phyloP scores from a whole-genome alignment of 179 eudicot genomes.

The Amaranthus tricolor region DNA sequence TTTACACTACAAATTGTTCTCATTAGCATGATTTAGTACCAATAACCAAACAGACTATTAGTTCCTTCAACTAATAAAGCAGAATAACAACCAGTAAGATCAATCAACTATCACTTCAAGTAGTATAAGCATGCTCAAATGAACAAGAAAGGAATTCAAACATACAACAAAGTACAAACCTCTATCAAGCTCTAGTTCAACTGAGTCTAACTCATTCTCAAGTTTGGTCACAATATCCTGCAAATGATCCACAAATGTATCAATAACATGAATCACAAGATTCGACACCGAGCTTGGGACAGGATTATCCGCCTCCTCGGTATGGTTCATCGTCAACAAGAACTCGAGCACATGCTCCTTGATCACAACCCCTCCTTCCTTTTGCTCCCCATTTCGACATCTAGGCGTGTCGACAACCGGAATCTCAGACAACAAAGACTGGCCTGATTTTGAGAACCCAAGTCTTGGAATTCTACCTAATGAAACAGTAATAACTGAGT shows the following conservation, averaged over 20 bases:
- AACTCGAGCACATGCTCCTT: conserved; percentile 91
- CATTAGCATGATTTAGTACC: no score
- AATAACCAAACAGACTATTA: no score
- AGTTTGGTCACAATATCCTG: conserved; percentile 86
- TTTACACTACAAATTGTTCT: no score
- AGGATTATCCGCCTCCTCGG: conserved; percentile 99
- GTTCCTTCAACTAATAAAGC: no score
- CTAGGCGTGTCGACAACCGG: conserved; percentile 77
- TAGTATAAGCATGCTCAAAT: neutral
- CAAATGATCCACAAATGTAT: conserved; percentile 92
- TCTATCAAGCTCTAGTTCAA: conserved; percentile 76
- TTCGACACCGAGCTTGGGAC: conserved; percentile 83
- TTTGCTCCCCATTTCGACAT: conserved; percentile 37
- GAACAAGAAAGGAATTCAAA: neutral
- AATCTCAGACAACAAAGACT: conserved; percentile 77
- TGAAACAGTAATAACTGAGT: conserved; percentile 87
- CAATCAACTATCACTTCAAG: neutral
- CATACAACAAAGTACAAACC: conserved; percentile 28
- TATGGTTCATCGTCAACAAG: conserved; percentile 79
- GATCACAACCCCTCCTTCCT: conserved; percentile 57
- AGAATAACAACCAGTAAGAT: neutral
- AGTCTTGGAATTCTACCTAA: conserved; percentile 86
- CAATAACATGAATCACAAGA: conserved; percentile 81
- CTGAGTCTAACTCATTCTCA: conserved; percentile 85
- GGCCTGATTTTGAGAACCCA: conserved; percentile 70